phyloP scores from a whole-genome alignment of 1,284 basidiomycete genomes.

The Malassezia obtusa region DNA sequence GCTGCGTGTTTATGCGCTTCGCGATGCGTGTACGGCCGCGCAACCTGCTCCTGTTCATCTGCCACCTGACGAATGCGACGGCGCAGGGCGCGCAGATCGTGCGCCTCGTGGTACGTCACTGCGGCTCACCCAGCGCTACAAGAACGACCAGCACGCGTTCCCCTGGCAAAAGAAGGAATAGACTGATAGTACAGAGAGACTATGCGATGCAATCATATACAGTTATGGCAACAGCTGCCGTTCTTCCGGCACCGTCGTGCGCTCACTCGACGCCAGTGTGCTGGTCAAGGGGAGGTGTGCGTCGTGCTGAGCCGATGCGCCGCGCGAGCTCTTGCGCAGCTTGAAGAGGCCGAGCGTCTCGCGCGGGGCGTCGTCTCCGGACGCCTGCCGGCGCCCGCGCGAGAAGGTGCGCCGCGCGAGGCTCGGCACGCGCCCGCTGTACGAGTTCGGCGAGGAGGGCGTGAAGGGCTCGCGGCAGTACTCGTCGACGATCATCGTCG shows the following conservation, averaged over 20 bases:
- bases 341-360: not conserved
- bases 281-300: not conserved
- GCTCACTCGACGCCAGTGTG: not conserved
- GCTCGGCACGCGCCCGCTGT: not conserved
- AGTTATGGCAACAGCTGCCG: not conserved
- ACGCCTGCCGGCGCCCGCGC: not conserved
- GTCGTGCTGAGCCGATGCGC: not conserved
- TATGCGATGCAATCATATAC: not conserved
- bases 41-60: slow-evolving; percentile 45
- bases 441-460: not conserved
- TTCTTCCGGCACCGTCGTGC: not conserved
- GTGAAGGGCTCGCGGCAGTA: slow-evolving; percentile 6
- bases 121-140: not conserved
- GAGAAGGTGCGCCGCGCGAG: not conserved
- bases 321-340: slow-evolving; percentile 2
- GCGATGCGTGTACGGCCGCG: slow-evolving; percentile 45
- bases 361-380: not conserved
- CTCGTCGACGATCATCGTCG: slow-evolving; percentile 16
- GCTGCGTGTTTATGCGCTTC: slow-evolving; percentile 45
- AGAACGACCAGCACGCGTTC: not conserved
- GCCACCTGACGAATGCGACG: slow-evolving; percentile 41
- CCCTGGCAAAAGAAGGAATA: not conserved
- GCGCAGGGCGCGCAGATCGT: slow-evolving; percentile 34
- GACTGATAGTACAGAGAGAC: not conserved
- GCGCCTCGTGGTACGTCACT: slow-evolving; percentile 34